Evolutionary conservation across 2,329 filamentous ascomycete species (phyloP), one percentile per base, ranked within the genome.

Genomic region (Paraphaeosphaeria minitans): DNA sequence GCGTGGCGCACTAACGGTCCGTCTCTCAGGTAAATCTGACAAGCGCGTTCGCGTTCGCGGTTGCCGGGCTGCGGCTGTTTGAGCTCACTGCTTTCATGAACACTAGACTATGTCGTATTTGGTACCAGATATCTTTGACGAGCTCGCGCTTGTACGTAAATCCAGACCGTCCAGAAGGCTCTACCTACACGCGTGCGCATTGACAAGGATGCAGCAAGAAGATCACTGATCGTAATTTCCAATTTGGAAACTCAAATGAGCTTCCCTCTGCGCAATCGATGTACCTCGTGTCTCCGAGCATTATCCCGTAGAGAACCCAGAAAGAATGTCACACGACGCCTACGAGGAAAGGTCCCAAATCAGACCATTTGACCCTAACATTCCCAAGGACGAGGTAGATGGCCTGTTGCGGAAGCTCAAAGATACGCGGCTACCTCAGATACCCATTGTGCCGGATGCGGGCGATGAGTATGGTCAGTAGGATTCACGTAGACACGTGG

Each of bases 391-490:
- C 16, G 75, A 78, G 54, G 71, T 78, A 29, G 66, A 76, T 33
- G 65, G 75, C 7, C 65, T 78, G 9, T 72, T 75, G 46, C 65
- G 69, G 13, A 78, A 77, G 59, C 66, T 77, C 13, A 66, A 66
- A 51, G 72, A 78, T 52, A 74, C 73, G 10, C 63, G 71, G 14
- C 53, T 76, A 4, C 75, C 75, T 0, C 60, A 67, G 2, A 61
- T 67, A 7, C 72, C 76, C 21, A 67, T 79, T 43, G 73, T 79
- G 2, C 75, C 75, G 21, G 68, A 71, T 55, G 71, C 76, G 6
- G 71, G 71, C 2, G 66, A 68, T 12, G 70, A 75, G 27, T 78
- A 78, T 58, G 77, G 66, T 66, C 42, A 59, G 58, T 29, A 14
- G 24, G n/a, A 22, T 21, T 12, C 12, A 21, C 6, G 9, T 13